These are phyloP conservation scores for Daphne laureola DNA, from an alignment of 441 rosid genomes.

Conservation along the genomic window DNA sequence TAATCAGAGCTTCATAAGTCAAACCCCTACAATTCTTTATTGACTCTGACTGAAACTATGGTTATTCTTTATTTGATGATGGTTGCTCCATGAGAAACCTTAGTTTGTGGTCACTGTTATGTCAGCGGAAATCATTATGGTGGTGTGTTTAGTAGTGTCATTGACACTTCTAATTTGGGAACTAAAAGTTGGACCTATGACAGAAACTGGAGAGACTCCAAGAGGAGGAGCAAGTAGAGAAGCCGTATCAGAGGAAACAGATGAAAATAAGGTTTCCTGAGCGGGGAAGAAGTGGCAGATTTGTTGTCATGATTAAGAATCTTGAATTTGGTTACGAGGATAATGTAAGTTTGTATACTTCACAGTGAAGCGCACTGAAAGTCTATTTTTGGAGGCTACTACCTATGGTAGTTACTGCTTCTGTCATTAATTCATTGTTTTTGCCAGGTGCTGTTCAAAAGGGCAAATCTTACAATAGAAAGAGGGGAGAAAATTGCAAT, in stretches of 20 bases:
- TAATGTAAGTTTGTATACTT: constrained; percentile 37
- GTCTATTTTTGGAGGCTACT: neutral
- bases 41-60: too few relatives aligned
- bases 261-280: constrained; percentile 96
- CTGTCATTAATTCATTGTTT: constrained; percentile 13
- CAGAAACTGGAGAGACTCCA: constrained; percentile 84
- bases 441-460: constrained; percentile 59
- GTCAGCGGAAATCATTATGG: too few relatives aligned
- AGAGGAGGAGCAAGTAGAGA: constrained; percentile 79
- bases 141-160: neutral
- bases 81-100: neutral
- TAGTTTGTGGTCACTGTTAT: too few relatives aligned
- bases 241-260: constrained; percentile 84
- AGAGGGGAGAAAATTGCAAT: constrained; percentile 87
- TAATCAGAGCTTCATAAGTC: too few relatives aligned
- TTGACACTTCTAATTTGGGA: constrained; percentile 9
- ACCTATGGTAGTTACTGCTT: constrained; percentile 4
- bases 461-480: constrained; percentile 65
- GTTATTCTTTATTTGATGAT: neutral
- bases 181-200: constrained; percentile 6
- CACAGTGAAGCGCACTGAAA: neutral
- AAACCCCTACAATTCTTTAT: too few relatives aligned
- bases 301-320: constrained; percentile 51
- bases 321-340: constrained; percentile 70
- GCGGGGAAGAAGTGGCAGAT: constrained; percentile 86